phyloP scores from a whole-genome alignment of 371 early-diverging fungal species.

The Mortierella polycephala region DNA sequence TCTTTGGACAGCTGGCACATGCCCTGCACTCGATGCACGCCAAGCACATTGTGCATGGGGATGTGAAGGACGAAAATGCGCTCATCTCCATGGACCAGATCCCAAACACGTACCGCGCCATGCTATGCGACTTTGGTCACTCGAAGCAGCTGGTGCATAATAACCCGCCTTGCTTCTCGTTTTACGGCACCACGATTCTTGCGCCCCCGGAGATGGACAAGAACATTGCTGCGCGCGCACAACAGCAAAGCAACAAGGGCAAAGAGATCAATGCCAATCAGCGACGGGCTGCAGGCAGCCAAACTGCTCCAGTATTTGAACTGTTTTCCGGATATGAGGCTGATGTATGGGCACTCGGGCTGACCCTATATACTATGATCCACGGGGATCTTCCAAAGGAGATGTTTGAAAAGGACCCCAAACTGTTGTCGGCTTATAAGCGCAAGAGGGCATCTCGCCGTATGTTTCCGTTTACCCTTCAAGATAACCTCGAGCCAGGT shows the following conservation, averaged over 20 bases:
- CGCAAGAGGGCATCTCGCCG: slow-evolving; percentile 25
- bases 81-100: slow-evolving; percentile 27
- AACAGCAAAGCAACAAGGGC: slow-evolving; percentile 11
- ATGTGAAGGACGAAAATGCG: slow-evolving; percentile 53
- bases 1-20: slow-evolving; percentile 37
- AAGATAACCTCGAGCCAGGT: slow-evolving; percentile 30
- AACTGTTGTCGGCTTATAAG: slow-evolving; percentile 23
- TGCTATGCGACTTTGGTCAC: slow-evolving; percentile 52
- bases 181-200: slow-evolving; percentile 46
- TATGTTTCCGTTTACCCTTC: slow-evolving; percentile 36
- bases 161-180: slow-evolving; percentile 24
- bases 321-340: slow-evolving; percentile 42
- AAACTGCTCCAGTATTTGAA: slow-evolving; percentile 18
- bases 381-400: slow-evolving; percentile 49
- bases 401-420: slow-evolving; percentile 29
- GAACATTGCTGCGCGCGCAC: slow-evolving; percentile 27
- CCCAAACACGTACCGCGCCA: slow-evolving; percentile 29
- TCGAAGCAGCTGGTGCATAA: slow-evolving; percentile 27
- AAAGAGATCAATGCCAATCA: no score
- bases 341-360: slow-evolving; percentile 48
- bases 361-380: slow-evolving; percentile 42
- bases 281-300: not conserved
- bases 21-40: slow-evolving; percentile 43
- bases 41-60: slow-evolving; percentile 44
- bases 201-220: slow-evolving; percentile 53